These are phyloP conservation scores for Somion occarium DNA, from an alignment of 1,284 basidiomycete species.

Conservation along the genomic window DNA sequence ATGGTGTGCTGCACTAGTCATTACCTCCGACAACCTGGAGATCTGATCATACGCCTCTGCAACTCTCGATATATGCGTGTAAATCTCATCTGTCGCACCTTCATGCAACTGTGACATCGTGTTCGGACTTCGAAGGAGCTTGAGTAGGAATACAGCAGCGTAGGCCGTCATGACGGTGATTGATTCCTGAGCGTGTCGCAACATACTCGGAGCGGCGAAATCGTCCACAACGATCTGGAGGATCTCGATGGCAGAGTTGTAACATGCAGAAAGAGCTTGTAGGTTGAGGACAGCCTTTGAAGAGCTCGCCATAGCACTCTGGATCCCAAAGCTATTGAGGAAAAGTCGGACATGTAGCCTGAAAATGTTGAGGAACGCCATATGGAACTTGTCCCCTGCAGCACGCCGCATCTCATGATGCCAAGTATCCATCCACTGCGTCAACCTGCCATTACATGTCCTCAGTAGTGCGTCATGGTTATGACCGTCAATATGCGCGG, in stretches of 20 bases:
- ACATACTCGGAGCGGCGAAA: conserved; percentile 65
- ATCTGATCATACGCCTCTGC: conserved; percentile 74
- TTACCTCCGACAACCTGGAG: conserved; percentile 52
- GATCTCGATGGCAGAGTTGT: conserved; percentile 63
- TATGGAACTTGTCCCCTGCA: conserved; percentile 64
- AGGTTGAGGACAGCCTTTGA: conserved; percentile 40
- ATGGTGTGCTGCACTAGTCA: conserved; percentile 57
- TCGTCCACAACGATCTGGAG: conserved; percentile 67
- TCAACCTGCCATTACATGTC: conserved; percentile 66
- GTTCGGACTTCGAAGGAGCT: conserved; percentile 61
- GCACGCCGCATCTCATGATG: conserved; percentile 63
- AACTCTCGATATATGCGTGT: conserved; percentile 56
- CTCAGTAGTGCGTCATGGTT: conserved; percentile 62
- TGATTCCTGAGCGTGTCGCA: conserved; percentile 81
- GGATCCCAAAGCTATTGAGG: conserved; percentile 76
- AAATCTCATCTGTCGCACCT: conserved; percentile 55
- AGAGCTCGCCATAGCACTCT: conserved; percentile 54
- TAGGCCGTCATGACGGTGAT: conserved; percentile 82
- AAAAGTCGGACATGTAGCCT: conserved; percentile 72
- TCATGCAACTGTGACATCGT: conserved; percentile 51
- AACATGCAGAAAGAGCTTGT: conserved; percentile 68
- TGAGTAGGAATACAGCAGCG: conserved; percentile 71
- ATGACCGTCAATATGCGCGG: conserved; percentile 21
- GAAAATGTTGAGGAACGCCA: conserved; percentile 68
- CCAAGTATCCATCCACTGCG: conserved; percentile 68